Evolutionary conservation across 305 asterid species (phyloP).

Genomic region (Fraxinus sp.): DNA sequence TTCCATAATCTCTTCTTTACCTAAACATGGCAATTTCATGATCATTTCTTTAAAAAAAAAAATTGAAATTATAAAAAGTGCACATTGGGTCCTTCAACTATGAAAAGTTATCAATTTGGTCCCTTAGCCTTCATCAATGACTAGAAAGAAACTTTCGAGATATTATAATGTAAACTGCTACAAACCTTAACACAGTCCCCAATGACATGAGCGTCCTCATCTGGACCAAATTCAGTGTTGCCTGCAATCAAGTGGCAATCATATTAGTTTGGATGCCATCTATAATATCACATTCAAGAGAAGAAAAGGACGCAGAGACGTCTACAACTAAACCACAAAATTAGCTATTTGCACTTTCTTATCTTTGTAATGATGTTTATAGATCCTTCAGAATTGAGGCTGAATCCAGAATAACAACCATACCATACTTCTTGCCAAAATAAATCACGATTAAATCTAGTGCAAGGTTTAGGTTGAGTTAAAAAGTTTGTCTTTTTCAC

Average conservation of each 20-base stretch:
- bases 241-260: slow-evolving; percentile 47
- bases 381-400: background rate
- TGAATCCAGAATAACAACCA: background rate
- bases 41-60: background rate
- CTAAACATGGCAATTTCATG: background rate
- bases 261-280: slow-evolving; percentile 26
- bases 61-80: background rate
- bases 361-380: background rate
- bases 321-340: background rate
- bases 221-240: slow-evolving; percentile 69
- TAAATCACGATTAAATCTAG: background rate
- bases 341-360: background rate
- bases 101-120: background rate
- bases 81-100: background rate
- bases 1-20: background rate
- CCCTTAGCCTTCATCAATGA: background rate
- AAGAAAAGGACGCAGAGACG: background rate
- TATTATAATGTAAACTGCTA: background rate
- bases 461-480: background rate
- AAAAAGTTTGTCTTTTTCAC: background rate
- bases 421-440: background rate
- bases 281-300: slow-evolving; percentile 7
- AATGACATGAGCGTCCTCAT: slow-evolving; percentile 96
- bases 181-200: slow-evolving; percentile 97
- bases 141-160: background rate